These are phyloP conservation scores for Ustilago cynodontis DNA, from an alignment of 1,284 basidiomycete species.

Conservation along the genomic window DNA sequence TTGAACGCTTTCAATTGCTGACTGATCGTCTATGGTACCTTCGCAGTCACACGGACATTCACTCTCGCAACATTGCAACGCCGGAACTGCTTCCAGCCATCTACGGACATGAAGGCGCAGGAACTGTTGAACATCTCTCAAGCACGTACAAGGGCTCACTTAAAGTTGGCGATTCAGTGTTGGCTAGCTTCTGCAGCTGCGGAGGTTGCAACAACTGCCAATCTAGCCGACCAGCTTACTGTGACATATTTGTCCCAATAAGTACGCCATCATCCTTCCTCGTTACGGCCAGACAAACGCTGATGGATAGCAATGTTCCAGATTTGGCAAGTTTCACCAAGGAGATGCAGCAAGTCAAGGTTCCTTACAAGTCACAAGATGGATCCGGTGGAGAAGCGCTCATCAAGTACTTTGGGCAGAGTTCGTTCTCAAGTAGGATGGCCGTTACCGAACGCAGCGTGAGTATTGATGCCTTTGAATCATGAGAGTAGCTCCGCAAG, in stretches of 20 bases:
- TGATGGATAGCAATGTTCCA: neutral
- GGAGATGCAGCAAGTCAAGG: constrained; percentile 24
- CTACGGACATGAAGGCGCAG: constrained; percentile 36
- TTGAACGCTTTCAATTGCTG: too few species aligned
- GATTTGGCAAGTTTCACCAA: constrained; percentile 23
- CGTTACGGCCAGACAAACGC: neutral
- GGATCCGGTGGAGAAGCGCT: constrained; percentile 18
- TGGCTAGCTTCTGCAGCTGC: constrained; percentile 43
- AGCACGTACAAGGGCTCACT: constrained; percentile 17
- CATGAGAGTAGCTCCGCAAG: neutral
- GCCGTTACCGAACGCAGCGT: constrained; percentile 27
- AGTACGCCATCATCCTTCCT: neutral
- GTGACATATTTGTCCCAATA: constrained; percentile 30
- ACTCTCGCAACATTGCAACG: constrained; percentile 8
- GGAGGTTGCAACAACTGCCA: constrained; percentile 34
- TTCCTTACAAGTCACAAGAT: constrained; percentile 16
- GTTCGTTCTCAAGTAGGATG: constrained; percentile 41
- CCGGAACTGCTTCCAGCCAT: constrained; percentile 20
- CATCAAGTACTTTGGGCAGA: constrained; percentile 39
- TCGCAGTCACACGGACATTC: constrained; percentile 23
- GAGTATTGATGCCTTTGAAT: neutral
- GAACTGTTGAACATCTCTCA: constrained; percentile 25
- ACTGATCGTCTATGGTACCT: too few species aligned
- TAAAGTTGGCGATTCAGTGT: constrained; percentile 25
- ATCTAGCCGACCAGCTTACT: constrained; percentile 21